Percentiles rank a stretch among this genome's conserved stretches.
These are phyloP conservation scores for Myriosclerotinia duriaeana DNA, from an alignment of 2,329 filamentous ascomycete species.

Conservation along the genomic window DNA sequence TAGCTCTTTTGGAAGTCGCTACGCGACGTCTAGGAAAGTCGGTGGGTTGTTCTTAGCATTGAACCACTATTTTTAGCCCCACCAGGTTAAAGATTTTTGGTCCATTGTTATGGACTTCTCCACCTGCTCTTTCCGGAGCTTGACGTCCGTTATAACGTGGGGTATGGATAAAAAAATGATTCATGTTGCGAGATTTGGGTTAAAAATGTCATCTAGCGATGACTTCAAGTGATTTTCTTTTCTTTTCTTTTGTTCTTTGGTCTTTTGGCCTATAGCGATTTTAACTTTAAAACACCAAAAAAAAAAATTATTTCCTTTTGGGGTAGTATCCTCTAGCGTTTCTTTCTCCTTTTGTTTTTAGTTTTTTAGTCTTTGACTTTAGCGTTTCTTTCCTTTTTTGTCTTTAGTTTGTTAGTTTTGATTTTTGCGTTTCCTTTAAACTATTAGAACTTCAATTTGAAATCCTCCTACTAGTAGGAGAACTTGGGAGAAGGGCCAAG, in stretches of 20 bases:
- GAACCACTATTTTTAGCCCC: constrained; percentile 4
- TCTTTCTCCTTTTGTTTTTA: too few species aligned
- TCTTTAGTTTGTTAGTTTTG: too few species aligned
- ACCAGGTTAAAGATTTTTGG: constrained; percentile 4
- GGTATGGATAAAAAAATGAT: background rate
- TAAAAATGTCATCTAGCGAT: background rate
- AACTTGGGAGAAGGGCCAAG: background rate
- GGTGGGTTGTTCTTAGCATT: background rate
- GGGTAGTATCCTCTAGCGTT: too few species aligned
- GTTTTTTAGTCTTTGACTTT: too few species aligned
- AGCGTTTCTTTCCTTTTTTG: too few species aligned
- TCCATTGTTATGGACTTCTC: background rate
- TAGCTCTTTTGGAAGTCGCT: background rate
- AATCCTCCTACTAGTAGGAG: background rate
- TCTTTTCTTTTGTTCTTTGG: background rate
- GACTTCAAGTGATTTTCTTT: background rate
- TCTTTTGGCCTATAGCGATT: background rate
- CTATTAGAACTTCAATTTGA: background rate
- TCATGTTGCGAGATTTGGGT: background rate
- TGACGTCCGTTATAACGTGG: constrained; percentile 10
- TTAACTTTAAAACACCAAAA: background rate
- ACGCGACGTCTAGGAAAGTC: background rate
- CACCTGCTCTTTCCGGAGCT: constrained; percentile 6
- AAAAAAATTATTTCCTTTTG: too few species aligned
- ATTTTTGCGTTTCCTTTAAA: background rate